Evolutionary conservation across 2,329 filamentous ascomycete species (phyloP), one percentile per base, ranked within the genome.

Genomic region (Alternaria novae-zelandiae): DNA sequence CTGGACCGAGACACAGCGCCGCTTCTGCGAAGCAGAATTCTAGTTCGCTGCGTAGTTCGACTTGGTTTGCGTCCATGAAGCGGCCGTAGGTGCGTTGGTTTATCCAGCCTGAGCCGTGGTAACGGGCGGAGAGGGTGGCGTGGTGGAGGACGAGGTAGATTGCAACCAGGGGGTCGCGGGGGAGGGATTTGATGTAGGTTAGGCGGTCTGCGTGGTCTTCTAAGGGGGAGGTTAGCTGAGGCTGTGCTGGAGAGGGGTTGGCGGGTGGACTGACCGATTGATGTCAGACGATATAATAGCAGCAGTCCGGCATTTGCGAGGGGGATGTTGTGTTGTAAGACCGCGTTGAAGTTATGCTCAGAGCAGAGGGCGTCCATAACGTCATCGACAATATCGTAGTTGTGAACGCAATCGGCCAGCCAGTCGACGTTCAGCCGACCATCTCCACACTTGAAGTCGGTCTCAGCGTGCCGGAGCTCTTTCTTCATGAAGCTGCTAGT

Each of bases 11-110:
- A 28, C 64, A 63, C 11, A 78, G 65, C 6, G 67, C 63, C 0
- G 66, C 75, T 67, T 79, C 77, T 0, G 70, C 67, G 43, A 78
- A 78, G 44, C 67, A 70, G 30, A 76, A 74, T 26, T 78, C 75
- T 2, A 78, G 51, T 23, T 77, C 74, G 11, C 66, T 72, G 32
- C 76, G 75, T 6, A 78, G 59, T 2, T 69, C 66, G 5, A 77
- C 41, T 30, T 74, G 71, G 21, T 75, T 73, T 8, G 64, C 68
- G 54, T 75, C 74, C 70, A 77, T 74, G 65, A 70, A 70, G 17
- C 61, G 68, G 23, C 75, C 75, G 44, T 76, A 75, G 2, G 67
- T 72, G 20, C 65, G 61, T 50, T 78, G 74, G 30, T 76, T 70
- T n/a, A 78, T 76, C 63, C 73, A 70, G 26, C 76, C 73, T n/a